Evolutionary conservation across 805 yeast genomes (phyloP), one percentile per base, ranked within the genome.

Genomic region (Tetrapisispora arboricola): DNA sequence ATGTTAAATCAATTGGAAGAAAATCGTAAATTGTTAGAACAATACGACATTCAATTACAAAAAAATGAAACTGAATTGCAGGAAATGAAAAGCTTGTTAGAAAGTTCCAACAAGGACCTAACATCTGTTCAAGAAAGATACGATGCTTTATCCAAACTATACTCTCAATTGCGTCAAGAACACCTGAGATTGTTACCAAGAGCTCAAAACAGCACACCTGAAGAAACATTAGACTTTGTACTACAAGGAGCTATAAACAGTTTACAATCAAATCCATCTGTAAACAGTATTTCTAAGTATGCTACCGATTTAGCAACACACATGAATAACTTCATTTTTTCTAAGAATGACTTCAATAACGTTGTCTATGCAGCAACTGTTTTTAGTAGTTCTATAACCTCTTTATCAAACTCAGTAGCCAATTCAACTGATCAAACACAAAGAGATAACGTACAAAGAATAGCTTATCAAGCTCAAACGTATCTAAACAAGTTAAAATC

Each of bases 111-210:
- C 49, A 92, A 84, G 46, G 79, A 80, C 52, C 64, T 84, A 36
- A 70, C 61, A 40, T 69, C 72, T 40, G 58, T 85, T 35, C 86
- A 81, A 53, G 88, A 84, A 40, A 88, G 88, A 65, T 88, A 88
- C 62, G 95, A 87, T 55, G 73, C 92, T 0, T 70, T 88, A 47
- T 96, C 96, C 6, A 85, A 85, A 54, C 68, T 88, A 48, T 88
- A 88, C 60, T 80, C 94, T 2, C 95, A 87, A 63, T 68, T 88
- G 50, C 80, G 96, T 56, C 94, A 84, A 62, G 96, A 88, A 62
- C 96, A 88, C 57, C 70, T 88, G 54, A 82, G 79, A 47, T 64
- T 87, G 42, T 70, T 88, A 55, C 71, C 82, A 39, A 81, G 80
- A 55, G 37, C 36, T 7, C 40, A 41, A 27, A 34, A 34, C 16